Evolutionary conservation across 2,329 filamentous ascomycete genomes (phyloP).

Genomic region (Pseudocercospora eumusae): DNA sequence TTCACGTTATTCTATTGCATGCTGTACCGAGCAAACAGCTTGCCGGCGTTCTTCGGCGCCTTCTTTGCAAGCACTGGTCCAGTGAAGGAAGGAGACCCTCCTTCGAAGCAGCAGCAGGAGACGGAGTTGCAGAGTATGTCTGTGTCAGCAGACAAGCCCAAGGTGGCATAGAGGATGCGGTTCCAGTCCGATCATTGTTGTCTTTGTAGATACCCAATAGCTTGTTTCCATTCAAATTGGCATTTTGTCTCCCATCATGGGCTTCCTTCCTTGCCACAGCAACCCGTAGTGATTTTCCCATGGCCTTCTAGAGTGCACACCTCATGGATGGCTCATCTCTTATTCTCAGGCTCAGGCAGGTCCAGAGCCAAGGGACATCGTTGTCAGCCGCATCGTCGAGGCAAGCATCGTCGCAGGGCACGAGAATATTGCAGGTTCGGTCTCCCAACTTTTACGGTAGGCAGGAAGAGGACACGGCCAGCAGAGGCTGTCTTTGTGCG

Average conservation of each 20-base stretch:
- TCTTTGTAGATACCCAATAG: neutral
- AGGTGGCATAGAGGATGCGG: neutral
- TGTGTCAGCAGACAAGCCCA: neutral
- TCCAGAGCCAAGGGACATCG: no score
- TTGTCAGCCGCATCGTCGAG: no score
- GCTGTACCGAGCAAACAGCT: constrained; percentile 5
- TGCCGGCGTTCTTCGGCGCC: constrained; percentile 14
- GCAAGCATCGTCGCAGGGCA: neutral
- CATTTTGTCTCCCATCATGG: neutral
- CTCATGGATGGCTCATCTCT: no score
- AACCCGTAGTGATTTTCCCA: no score
- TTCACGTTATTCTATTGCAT: constrained; percentile 19
- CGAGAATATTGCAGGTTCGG: neutral
- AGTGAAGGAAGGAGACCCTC: neutral
- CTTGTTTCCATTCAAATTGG: neutral
- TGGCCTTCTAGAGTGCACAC: no score
- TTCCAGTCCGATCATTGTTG: neutral
- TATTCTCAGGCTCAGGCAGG: neutral
- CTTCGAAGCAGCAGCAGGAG: neutral
- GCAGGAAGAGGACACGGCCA: neutral
- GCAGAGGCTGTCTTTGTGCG: neutral
- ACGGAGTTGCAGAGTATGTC: neutral
- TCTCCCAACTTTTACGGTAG: neutral
- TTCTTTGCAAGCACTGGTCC: constrained; percentile 12
- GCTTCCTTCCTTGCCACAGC: neutral